Percentiles rank a stretch among this genome's conserved stretches.
Conservation (phyloP, 495 filamentous ascomycete species). For the Podospora bellae-mahoneyi region DNA sequence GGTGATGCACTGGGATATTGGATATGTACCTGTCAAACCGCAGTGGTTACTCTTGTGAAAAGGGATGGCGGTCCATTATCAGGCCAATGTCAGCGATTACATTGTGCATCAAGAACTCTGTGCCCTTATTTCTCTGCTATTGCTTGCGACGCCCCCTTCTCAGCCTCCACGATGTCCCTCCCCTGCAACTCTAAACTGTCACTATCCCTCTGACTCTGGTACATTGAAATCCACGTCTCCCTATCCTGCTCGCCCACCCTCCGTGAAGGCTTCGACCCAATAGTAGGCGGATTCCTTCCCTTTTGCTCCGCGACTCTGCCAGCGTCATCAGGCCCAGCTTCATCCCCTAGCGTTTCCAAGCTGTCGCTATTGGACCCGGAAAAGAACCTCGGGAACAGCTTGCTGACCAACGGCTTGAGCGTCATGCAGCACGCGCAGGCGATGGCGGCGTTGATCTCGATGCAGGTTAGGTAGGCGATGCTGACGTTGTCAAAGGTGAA, state of each 20-base stretch:
- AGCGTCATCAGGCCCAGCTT: not conserved
- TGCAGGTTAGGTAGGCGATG: slow-evolving; percentile 30
- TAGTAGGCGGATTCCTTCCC: not conserved
- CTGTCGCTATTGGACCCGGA: not conserved
- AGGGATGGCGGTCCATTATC: not conserved
- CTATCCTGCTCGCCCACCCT: not conserved
- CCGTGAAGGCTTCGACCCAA: not conserved
- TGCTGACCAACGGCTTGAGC: slow-evolving; percentile 28
- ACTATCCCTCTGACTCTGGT: not conserved
- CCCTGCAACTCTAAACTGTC: no score
- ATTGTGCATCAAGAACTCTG: not conserved
- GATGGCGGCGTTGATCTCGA: slow-evolving; percentile 38
- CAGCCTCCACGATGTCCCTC: not conserved
- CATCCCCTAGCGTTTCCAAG: not conserved
- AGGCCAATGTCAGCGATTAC: not conserved
- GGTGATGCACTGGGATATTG: not conserved
- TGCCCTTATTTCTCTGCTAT: not conserved
- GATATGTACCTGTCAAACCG: not conserved
- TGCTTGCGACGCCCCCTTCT: not conserved
- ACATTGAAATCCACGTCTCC: not conserved
- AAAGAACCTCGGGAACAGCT: slow-evolving; percentile 15
- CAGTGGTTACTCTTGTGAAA: not conserved
- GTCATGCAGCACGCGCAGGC: slow-evolving; percentile 37
- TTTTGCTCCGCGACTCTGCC: not conserved
- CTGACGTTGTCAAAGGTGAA: slow-evolving; percentile 29